Conservation (phyloP, 2,329 filamentous ascomycete genomes). For the Leptographium radiaticola region DNA sequence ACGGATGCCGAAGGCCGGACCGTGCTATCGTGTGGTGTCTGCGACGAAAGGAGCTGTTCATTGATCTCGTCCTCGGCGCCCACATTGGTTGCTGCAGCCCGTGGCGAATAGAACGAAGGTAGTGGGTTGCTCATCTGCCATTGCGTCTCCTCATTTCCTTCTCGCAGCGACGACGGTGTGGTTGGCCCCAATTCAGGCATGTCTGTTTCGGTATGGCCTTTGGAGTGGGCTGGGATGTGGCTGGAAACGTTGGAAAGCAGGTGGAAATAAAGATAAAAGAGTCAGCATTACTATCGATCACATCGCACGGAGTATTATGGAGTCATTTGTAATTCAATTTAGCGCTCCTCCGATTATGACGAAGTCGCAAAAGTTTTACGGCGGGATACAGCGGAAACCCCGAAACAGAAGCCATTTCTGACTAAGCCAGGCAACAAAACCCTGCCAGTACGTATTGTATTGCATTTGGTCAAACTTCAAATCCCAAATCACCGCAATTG, state of each 20-base stretch:
- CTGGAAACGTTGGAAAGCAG: neutral
- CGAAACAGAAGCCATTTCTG: too few relatives aligned
- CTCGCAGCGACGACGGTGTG: neutral
- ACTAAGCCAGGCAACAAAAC: too few relatives aligned
- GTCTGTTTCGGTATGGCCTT: neutral
- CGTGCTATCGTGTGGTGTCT: neutral
- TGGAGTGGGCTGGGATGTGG: neutral
- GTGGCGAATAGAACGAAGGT: constrained; percentile 11
- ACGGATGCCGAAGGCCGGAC: neutral
- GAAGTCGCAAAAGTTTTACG: neutral
- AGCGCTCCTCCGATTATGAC: neutral
- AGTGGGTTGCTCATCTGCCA: neutral
- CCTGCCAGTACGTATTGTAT: too few relatives aligned
- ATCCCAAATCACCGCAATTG: too few relatives aligned
- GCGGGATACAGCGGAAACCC: too few relatives aligned
- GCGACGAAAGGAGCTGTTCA: neutral
- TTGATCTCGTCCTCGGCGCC: constrained; percentile 9
- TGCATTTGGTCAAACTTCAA: too few relatives aligned
- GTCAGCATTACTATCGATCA: neutral
- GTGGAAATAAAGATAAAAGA: neutral
- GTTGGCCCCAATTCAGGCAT: neutral
- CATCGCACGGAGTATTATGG: neutral
- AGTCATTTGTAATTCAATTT: neutral
- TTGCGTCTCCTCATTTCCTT: neutral
- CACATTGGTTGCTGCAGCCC: constrained; percentile 7